These are phyloP conservation scores for Komagataella phaffii DNA, from an alignment of 805 yeast genomes.

Conservation along the genomic window DNA sequence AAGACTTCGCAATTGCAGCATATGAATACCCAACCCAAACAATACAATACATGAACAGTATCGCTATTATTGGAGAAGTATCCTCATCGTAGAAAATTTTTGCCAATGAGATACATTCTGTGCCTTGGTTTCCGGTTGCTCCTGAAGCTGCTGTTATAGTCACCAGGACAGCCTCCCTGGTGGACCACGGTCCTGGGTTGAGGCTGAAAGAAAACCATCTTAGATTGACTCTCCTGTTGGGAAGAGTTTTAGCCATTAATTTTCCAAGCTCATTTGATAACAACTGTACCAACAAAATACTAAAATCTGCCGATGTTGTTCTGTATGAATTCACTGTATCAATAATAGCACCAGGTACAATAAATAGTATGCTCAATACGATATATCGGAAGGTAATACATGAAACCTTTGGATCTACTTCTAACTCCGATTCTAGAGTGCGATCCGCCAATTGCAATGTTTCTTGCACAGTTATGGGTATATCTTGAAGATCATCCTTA, in stretches of 20 bases:
- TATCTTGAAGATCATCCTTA: neutral
- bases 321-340: constrained; percentile 22
- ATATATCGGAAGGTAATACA: constrained; percentile 22
- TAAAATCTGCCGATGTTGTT: constrained; percentile 28
- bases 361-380: constrained; percentile 18
- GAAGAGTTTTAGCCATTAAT: constrained; percentile 28
- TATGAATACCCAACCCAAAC: constrained; percentile 40
- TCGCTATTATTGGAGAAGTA: constrained; percentile 22
- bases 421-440: neutral
- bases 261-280: constrained; percentile 32
- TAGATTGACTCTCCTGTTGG: constrained; percentile 13
- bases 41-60: constrained; percentile 35
- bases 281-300: constrained; percentile 38
- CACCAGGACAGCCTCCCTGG: constrained; percentile 38
- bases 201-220: constrained; percentile 16
- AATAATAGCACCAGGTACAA: constrained; percentile 25
- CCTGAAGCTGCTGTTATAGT: constrained; percentile 38
- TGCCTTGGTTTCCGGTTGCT: constrained; percentile 38
- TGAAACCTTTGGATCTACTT: constrained; percentile 12
- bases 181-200: constrained; percentile 45
- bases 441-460: neutral
- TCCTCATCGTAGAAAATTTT: constrained; percentile 26
- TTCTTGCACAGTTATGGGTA: neutral
- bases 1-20: constrained; percentile 33
- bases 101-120: constrained; percentile 31